Percentiles rank a stretch among this genome's conserved stretches.
These are phyloP conservation scores for Aspergillus coremiiformis DNA, from an alignment of 495 filamentous ascomycete species.

Conservation along the genomic window DNA sequence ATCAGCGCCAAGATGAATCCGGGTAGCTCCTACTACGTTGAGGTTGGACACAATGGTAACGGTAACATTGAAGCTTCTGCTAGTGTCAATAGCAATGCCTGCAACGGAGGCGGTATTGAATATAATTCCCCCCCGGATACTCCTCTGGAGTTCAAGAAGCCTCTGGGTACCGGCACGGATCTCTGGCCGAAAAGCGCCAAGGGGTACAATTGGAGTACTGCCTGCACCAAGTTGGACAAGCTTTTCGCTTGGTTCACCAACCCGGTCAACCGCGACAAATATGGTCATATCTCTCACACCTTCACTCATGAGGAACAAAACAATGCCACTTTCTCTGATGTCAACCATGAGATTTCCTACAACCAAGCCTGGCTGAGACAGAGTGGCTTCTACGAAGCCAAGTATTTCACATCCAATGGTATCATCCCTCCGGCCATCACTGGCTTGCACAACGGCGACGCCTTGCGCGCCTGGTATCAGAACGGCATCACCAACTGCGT, in stretches of 20 bases:
- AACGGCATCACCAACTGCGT: conserved; percentile 54
- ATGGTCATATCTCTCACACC: conserved; percentile 53
- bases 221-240: conserved; percentile 42
- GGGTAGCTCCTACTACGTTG: conserved; percentile 49
- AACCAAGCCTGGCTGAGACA: conserved; percentile 53
- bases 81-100: conserved; percentile 24
- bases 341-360: conserved; percentile 50
- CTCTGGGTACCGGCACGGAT: conserved; percentile 48
- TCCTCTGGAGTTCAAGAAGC: conserved; percentile 48
- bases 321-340: conserved; percentile 54
- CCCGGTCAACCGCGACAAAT: conserved; percentile 41
- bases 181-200: conserved; percentile 45
- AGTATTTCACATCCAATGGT: conserved; percentile 42
- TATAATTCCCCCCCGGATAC: conserved; percentile 38
- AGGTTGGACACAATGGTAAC: conserved; percentile 56
- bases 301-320: conserved; percentile 55
- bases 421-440: conserved; percentile 60
- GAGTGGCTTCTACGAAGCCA: conserved; percentile 36
- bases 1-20: conserved; percentile 48
- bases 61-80: conserved; percentile 49
- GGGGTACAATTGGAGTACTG: conserved; percentile 39
- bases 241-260: conserved; percentile 46
- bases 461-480: conserved; percentile 50
- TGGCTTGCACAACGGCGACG: conserved; percentile 58
- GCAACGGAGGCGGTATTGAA: conserved; percentile 32